A percentile compares a stretch with the other conserved stretches of the same genome.
Conservation (phyloP, 306 rosid genomes). For the Delonix regia region DNA sequence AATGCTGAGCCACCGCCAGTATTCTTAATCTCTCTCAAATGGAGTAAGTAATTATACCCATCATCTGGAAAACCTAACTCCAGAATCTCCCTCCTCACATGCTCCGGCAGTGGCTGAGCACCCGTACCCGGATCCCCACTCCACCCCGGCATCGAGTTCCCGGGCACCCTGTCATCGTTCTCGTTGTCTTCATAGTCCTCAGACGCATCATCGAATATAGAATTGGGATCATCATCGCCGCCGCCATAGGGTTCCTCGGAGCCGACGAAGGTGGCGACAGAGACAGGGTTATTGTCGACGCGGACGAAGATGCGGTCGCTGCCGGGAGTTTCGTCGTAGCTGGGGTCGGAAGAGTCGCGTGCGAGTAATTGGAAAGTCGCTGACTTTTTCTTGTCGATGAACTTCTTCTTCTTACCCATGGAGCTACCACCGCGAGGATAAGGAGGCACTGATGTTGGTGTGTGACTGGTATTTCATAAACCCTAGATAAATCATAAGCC, state of each 20-base stretch:
- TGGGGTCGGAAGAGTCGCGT: slow-evolving; percentile 84
- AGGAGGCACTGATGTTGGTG: not conserved
- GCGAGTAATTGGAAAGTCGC: slow-evolving; percentile 73
- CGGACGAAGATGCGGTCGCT: slow-evolving; percentile 81
- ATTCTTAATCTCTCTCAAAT: slow-evolving; percentile 77
- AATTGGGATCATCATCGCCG: slow-evolving; percentile 35
- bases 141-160: slow-evolving; percentile 4
- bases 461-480: not conserved
- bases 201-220: slow-evolving; percentile 64
- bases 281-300: slow-evolving; percentile 61
- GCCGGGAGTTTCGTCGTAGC: slow-evolving; percentile 53
- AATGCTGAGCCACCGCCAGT: slow-evolving; percentile 79
- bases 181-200: slow-evolving; percentile 48
- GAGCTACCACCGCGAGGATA: not conserved
- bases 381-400: slow-evolving; percentile 78
- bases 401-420: slow-evolving; percentile 66
- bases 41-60: slow-evolving; percentile 83
- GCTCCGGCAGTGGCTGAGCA: slow-evolving; percentile 50
- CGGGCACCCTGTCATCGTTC: slow-evolving; percentile 16
- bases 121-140: not conserved
- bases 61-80: slow-evolving; percentile 92
- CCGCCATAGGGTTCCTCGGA: slow-evolving; percentile 26
- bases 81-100: slow-evolving; percentile 70
- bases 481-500: not conserved
- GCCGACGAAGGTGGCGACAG: slow-evolving; percentile 35